Percentiles rank a stretch among this genome's conserved stretches.
These are phyloP conservation scores for Russula abietina DNA, from an alignment of 768 basidiomycete species.

Conservation along the genomic window DNA sequence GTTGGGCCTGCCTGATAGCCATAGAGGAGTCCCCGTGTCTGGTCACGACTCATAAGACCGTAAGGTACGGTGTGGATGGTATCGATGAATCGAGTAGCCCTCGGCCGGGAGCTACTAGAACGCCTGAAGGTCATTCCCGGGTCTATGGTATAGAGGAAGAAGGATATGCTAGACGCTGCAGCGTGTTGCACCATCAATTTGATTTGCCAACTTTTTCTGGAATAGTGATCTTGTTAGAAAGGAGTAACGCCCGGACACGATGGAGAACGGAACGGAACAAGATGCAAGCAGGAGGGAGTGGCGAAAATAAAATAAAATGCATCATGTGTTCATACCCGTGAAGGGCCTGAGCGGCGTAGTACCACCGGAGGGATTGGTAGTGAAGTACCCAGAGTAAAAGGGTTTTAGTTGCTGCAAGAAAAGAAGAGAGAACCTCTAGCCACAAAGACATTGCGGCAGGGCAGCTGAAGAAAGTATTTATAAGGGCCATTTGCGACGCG, in stretches of 20 bases:
- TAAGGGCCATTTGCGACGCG: not conserved
- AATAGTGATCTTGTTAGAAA: not conserved
- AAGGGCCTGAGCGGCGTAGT: not conserved
- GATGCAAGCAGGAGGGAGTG: not conserved
- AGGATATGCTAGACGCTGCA: not conserved
- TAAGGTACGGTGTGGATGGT: not conserved
- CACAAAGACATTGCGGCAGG: not conserved
- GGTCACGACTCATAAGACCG: not conserved
- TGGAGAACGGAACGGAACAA: not conserved
- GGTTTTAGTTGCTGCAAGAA: not conserved
- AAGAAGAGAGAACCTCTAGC: not conserved
- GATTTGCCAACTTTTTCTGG: not conserved
- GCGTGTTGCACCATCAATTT: not conserved
- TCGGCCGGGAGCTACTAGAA: not conserved
- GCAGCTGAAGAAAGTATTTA: not conserved
- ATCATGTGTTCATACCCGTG: not conserved
- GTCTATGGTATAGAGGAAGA: not conserved
- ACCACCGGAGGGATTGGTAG: not conserved
- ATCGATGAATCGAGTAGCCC: not conserved
- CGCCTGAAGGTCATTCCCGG: not conserved
- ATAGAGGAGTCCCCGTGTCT: not conserved
- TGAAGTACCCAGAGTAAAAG: not conserved
- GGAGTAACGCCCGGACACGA: not conserved
- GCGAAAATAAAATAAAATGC: not conserved
- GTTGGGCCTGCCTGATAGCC: not conserved